Evolutionary conservation across 768 basidiomycete species (phyloP).

Genomic region (Clitopilus passeckerianus): DNA sequence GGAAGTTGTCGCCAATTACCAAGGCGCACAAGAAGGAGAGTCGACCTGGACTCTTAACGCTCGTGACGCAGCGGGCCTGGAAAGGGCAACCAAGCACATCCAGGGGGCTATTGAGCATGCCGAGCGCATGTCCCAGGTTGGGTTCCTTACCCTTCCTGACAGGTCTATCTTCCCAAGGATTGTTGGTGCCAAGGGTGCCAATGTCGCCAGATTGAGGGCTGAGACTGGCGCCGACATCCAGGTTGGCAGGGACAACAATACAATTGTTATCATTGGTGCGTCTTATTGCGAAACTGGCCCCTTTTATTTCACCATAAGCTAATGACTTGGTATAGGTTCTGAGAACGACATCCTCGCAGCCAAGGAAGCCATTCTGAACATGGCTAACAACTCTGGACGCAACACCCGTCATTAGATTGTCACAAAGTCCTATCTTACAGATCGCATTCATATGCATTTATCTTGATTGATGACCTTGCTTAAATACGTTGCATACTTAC

Average conservation of each 20-base stretch:
- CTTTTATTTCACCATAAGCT: neutral
- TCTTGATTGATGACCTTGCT: neutral
- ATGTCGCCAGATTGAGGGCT: constrained; percentile 79
- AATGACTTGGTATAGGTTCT: constrained; percentile 42
- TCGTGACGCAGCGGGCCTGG: constrained; percentile 70
- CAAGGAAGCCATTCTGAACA: constrained; percentile 70
- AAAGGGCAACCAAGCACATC: constrained; percentile 66
- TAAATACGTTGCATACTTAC: neutral
- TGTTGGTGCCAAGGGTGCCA: constrained; percentile 88
- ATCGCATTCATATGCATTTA: neutral
- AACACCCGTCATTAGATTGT: neutral
- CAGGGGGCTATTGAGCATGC: constrained; percentile 70
- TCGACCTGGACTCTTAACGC: constrained; percentile 84
- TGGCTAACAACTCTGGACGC: constrained; percentile 18
- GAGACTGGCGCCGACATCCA: constrained; percentile 93
- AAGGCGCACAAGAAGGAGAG: constrained; percentile 77
- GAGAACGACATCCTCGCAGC: constrained; percentile 66
- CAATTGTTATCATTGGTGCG: constrained; percentile 84
- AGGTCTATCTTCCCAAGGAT: constrained; percentile 88
- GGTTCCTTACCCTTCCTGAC: constrained; percentile 79
- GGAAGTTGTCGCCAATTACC: constrained; percentile 77
- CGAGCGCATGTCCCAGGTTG: constrained; percentile 69
- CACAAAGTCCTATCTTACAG: neutral
- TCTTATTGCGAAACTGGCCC: constrained; percentile 5
- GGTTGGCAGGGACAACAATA: constrained; percentile 83